Evolutionary conservation across 768 basidiomycete species (phyloP).

Genomic region (Pisolithus orientalis): DNA sequence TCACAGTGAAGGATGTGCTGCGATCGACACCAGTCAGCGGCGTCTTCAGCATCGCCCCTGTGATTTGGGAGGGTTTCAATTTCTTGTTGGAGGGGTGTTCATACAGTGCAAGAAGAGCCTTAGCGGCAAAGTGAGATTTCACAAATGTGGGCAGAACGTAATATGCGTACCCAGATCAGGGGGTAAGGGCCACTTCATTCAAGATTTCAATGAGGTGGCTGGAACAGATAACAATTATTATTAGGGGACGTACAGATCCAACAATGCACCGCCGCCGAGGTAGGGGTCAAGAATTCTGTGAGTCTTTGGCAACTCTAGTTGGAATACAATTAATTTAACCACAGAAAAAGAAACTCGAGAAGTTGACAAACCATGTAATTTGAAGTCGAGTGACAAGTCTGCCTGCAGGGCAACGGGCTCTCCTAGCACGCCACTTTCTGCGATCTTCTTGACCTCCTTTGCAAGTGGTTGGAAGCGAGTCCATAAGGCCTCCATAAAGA

Average conservation of each 20-base stretch:
- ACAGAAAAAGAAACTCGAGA: background rate
- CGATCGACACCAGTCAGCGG: conserved; percentile 73
- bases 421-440: conserved; percentile 59
- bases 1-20: conserved; percentile 68
- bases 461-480: conserved; percentile 74
- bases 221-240: background rate
- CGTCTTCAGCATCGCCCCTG: conserved; percentile 72
- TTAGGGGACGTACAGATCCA: conserved; percentile 61
- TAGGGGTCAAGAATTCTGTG: conserved; percentile 74
- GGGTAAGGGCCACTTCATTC: conserved; percentile 69
- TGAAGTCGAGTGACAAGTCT: conserved; percentile 69
- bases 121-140: conserved; percentile 9
- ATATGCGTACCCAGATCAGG: conserved; percentile 58
- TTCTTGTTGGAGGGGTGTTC: conserved; percentile 71
- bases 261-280: conserved; percentile 76
- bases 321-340: background rate
- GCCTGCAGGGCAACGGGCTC: conserved; percentile 63
- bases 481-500: conserved; percentile 93
- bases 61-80: conserved; percentile 50
- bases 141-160: background rate
- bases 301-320: conserved; percentile 54
- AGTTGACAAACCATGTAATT: conserved; percentile 46
- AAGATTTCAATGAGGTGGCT: conserved; percentile 2
- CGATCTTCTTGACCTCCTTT: conserved; percentile 56
- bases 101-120: conserved; percentile 76